A percentile compares a stretch with the other conserved stretches of the same genome.
Conservation (phyloP, 1,139 yeast species). For the Scheffersomyces parashehatae region DNA sequence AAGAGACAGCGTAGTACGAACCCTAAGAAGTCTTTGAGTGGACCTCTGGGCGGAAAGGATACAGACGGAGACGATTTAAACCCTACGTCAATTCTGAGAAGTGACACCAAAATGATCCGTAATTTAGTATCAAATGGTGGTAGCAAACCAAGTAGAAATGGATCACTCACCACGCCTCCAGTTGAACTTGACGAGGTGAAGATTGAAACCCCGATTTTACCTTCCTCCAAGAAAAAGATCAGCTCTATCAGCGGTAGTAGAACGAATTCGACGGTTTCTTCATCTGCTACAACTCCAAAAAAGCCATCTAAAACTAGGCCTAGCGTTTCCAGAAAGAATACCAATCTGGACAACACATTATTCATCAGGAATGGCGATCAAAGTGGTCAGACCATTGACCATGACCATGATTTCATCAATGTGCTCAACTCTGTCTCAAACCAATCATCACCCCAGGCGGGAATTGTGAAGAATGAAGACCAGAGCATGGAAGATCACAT, state of each 20-base stretch:
- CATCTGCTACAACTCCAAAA: neutral
- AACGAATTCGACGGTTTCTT: neutral
- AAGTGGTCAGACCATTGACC: neutral
- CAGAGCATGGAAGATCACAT: neutral
- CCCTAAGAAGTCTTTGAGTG: conserved; percentile 7
- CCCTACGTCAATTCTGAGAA: conserved; percentile 19
- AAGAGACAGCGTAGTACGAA: conserved; percentile 22
- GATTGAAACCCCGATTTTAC: conserved; percentile 3
- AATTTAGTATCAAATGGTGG: conserved; percentile 3
- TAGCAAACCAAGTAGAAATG: neutral
- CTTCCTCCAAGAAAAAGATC: conserved; percentile 1
- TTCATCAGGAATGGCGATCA: too few relatives aligned
- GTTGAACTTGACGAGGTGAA: neutral
- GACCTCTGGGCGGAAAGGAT: neutral
- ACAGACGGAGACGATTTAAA: conserved; percentile 26
- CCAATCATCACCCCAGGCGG: neutral
- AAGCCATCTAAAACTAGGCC: neutral
- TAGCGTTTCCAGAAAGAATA: too few relatives aligned
- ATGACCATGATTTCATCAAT: conserved; percentile 14
- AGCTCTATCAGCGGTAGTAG: neutral
- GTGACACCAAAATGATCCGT: conserved; percentile 12
- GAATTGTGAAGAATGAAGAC: neutral
- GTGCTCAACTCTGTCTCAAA: conserved; percentile 9
- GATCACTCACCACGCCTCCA: neutral
- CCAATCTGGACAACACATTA: too few relatives aligned